Base-by-base conservation (phyloP, 768 basidiomycete genomes). In the Hygrophoropsis aurantiaca region DNA sequence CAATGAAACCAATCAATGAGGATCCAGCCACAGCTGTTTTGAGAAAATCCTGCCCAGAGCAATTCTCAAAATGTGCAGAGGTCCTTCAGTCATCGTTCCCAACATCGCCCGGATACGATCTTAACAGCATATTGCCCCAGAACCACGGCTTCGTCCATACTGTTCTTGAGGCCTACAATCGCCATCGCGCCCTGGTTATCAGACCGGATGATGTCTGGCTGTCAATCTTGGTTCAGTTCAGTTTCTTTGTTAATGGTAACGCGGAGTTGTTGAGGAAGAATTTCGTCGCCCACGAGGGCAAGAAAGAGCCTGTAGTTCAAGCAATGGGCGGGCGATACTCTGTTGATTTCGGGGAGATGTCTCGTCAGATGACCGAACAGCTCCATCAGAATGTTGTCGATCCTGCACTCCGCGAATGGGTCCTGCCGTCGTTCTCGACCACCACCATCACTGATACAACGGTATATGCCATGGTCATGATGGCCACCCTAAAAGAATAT, bases 131-230 rank as follows among this genome's bases (percentile, higher is more conserved):
- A 7, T 15, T 59, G 21, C 51, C 52, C 21, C 37, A 40, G 20
- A 46, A 33, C 5, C 56, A 71, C 47, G 70, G 70, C 4, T 68
- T 72, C 39, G 66, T 69, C 2, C 49, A 60, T 13, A 64, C 65
- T 15, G 56, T 67, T n/a, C 27, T 68, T 4, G 40, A 52, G 27
- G 68, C 69, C 1, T 72, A 71, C 46, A 69, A 65, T 38, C 25
- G 59, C 3, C 70, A 72, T 44, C 69, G 66, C 34, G 55, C 58
- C 3, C 56, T 76, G 21, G 49, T 68, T 13, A 56, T 73, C n/a
- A 54, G 74, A 11, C 74, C 73, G 0, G 74, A 75, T 44, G 74
- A 75, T 49, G 60, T 74, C 19, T 75, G 74, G 74, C 57, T 71
- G 3, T 67, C 72, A 1, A 74, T 75, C 36, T 49, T 73, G 5